phyloP scores from a whole-genome alignment of 345 rosid species.

The Trapa bicornis region DNA sequence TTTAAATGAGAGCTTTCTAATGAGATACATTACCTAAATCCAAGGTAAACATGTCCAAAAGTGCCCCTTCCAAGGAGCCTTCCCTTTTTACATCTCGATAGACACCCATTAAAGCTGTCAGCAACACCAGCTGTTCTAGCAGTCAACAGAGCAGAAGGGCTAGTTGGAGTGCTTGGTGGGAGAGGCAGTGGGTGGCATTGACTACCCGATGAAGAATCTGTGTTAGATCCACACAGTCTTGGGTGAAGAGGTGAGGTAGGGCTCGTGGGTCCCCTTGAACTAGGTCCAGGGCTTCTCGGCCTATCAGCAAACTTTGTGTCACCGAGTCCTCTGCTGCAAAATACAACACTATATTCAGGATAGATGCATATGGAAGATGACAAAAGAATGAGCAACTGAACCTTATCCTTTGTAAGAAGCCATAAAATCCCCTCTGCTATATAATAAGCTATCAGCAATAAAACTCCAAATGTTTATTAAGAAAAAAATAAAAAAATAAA shows the following conservation, averaged over 20 bases:
- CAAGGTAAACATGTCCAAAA: constrained; percentile 87
- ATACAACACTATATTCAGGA: constrained; percentile 3
- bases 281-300: constrained; percentile 44
- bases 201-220: constrained; percentile 57
- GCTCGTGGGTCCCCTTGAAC: constrained; percentile 48
- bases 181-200: constrained; percentile 78
- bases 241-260: constrained; percentile 72
- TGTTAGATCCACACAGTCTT: constrained; percentile 29
- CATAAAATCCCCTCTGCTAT: neutral
- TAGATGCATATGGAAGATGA: neutral
- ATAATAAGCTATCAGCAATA: neutral
- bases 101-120: constrained; percentile 23
- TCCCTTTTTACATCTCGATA: constrained; percentile 78
- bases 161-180: constrained; percentile 84
- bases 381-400: neutral
- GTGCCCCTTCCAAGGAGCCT: constrained; percentile 89
- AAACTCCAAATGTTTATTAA: neutral
- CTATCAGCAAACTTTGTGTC: constrained; percentile 28
- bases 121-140: constrained; percentile 28
- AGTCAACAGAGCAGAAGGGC: constrained; percentile 45
- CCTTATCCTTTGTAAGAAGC: neutral
- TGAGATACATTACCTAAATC: constrained; percentile 49
- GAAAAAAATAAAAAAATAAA: neutral
- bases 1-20: neutral
- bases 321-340: constrained; percentile 30